phyloP scores from a whole-genome alignment of 495 filamentous ascomycete genomes.

The Penicillium pulvis region DNA sequence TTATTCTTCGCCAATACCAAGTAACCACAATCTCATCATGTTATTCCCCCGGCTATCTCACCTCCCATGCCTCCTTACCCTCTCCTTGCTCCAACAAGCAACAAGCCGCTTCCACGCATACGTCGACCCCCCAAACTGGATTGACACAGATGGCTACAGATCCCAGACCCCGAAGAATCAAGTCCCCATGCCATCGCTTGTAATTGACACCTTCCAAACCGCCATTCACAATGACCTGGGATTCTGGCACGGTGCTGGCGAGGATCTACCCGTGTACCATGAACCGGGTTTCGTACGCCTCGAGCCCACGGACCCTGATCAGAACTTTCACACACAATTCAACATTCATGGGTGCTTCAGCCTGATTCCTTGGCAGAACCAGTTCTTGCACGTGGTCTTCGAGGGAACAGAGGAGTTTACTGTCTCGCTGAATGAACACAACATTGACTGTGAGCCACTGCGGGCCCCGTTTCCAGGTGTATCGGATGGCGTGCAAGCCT shows the following conservation, averaged over 20 bases:
- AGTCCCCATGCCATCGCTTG: conserved; percentile 33
- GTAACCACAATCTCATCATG: neutral
- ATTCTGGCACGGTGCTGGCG: conserved; percentile 72
- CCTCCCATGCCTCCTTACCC: neutral
- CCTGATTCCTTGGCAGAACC: conserved; percentile 50
- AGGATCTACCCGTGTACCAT: conserved; percentile 56
- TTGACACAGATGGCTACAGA: conserved; percentile 8
- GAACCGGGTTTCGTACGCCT: conserved; percentile 56
- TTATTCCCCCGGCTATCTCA: neutral
- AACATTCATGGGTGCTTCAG: conserved; percentile 58
- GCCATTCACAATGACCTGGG: conserved; percentile 61
- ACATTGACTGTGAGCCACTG: conserved; percentile 58
- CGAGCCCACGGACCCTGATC: conserved; percentile 65
- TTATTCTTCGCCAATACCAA: neutral
- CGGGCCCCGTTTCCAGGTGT: conserved; percentile 71
- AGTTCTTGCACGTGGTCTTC: conserved; percentile 74
- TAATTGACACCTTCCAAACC: conserved; percentile 68
- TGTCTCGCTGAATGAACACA: conserved; percentile 73
- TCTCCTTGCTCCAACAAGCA: neutral
- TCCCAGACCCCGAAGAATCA: neutral
- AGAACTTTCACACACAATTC: conserved; percentile 70
- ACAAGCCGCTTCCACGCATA: conserved; percentile 7
- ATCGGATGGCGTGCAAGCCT: conserved; percentile 72
- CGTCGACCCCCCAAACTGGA: conserved; percentile 9
- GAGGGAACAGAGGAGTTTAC: conserved; percentile 67